Evolutionary conservation across 2,329 filamentous ascomycete species (phyloP).

Genomic region (Diplodia scrobiculata): DNA sequence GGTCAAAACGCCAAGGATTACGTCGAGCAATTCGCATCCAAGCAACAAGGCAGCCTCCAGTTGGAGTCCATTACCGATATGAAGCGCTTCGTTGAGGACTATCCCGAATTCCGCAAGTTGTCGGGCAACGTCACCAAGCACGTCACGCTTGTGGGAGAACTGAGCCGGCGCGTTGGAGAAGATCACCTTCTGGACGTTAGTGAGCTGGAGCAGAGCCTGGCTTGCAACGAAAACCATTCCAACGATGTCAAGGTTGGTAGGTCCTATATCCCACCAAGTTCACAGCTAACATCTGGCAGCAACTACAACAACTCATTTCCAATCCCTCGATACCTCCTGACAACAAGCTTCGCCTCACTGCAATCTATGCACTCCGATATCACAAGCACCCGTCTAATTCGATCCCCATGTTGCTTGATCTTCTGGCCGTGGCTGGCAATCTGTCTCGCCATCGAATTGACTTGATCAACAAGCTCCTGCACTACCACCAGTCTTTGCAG

Average conservation of each 20-base stretch:
- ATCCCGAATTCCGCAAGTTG: constrained; percentile 94
- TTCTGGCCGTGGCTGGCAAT: constrained; percentile 80
- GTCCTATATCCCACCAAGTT: not conserved
- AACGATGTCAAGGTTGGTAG: constrained; percentile 76
- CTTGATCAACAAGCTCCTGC: constrained; percentile 77
- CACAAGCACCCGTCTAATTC: constrained; percentile 82
- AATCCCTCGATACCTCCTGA: constrained; percentile 73
- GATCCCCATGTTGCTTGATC: constrained; percentile 79
- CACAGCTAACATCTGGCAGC: not conserved
- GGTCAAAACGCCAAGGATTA: constrained; percentile 98
- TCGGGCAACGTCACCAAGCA: constrained; percentile 99
- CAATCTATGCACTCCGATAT: constrained; percentile 93
- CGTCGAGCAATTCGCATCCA: constrained; percentile 95
- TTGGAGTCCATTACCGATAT: constrained; percentile 97
- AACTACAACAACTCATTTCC: constrained; percentile 80
- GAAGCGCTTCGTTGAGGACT: constrained; percentile 99
- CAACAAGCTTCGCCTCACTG: constrained; percentile 85
- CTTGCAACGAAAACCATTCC: constrained; percentile 93
- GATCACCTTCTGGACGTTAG: constrained; percentile 93
- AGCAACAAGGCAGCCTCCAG: constrained; percentile 93
- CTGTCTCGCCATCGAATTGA: constrained; percentile 75
- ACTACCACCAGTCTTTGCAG: constrained; percentile 85
- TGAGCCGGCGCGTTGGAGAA: constrained; percentile 82
- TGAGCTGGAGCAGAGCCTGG: constrained; percentile 93
- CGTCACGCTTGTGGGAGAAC: constrained; percentile 89